Percentiles rank a stretch among this genome's conserved stretches.
Conservation (phyloP, 228 moss, liverwort and hornwort species). For the Sphagnum magellanicum region DNA sequence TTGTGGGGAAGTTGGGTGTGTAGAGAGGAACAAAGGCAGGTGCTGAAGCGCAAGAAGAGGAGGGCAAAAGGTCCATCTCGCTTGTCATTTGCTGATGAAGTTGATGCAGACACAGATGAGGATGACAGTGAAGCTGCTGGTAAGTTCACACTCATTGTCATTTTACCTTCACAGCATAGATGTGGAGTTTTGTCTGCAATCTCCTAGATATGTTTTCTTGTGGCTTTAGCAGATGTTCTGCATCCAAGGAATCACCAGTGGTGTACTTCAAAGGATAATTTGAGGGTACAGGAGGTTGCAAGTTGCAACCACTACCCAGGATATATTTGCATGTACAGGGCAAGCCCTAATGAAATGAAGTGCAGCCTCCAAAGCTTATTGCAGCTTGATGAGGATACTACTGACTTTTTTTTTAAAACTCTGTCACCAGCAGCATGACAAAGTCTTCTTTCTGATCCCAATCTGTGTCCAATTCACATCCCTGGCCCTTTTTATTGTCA, state of each 20-base stretch:
- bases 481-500: background rate
- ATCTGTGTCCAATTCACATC: background rate
- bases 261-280: no score
- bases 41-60: slow-evolving; percentile 89
- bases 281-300: no score
- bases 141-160: slow-evolving; percentile 8
- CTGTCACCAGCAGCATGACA: no score
- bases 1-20: background rate
- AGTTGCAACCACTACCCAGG: no score
- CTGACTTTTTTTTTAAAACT: background rate
- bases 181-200: no score
- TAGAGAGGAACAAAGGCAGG: slow-evolving; percentile 84
- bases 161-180: no score
- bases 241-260: no score
- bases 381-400: background rate
- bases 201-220: no score
- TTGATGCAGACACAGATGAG: slow-evolving; percentile 60
- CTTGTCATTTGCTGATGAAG: slow-evolving; percentile 83
- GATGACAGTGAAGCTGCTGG: slow-evolving; percentile 48
- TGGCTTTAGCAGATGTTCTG: no score
- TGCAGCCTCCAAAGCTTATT: background rate
- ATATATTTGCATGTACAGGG: background rate
- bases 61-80: slow-evolving; percentile 89
- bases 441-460: no score
- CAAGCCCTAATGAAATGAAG: background rate